These are phyloP conservation scores for Balakata baccata DNA, from an alignment of 345 rosid species.

Conservation along the genomic window DNA sequence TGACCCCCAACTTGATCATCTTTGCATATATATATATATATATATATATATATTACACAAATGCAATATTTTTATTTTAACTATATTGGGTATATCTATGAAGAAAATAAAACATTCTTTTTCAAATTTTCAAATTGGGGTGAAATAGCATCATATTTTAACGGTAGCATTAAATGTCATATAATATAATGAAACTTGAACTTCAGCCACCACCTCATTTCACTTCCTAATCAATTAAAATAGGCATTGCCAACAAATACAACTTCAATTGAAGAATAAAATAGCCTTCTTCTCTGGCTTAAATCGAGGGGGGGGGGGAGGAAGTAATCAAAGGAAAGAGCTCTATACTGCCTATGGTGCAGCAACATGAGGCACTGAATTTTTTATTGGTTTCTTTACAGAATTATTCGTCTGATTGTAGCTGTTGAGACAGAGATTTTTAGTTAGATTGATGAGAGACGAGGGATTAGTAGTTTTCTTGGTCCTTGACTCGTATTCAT, in stretches of 20 bases:
- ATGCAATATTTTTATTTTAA: too few species aligned
- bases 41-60: too few species aligned
- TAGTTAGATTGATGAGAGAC: slow-evolving; percentile 46
- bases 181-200: too few species aligned
- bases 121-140: too few species aligned
- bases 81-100: too few species aligned
- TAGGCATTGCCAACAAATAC: background rate
- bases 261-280: background rate
- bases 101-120: too few species aligned
- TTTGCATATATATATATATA: too few species aligned
- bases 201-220: too few species aligned
- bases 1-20: too few species aligned
- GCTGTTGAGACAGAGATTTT: slow-evolving; percentile 51
- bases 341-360: slow-evolving; percentile 21
- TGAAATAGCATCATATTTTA: too few species aligned
- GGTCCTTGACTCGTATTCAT: slow-evolving; percentile 27
- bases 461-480: slow-evolving; percentile 27
- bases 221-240: background rate
- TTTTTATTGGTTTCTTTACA: slow-evolving; percentile 27
- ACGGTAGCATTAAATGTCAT: too few species aligned
- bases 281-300: background rate
- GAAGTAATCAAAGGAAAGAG: background rate
- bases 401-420: slow-evolving; percentile 23
- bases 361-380: slow-evolving; percentile 14
- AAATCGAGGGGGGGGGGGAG: background rate